A percentile compares a stretch with the other conserved stretches of the same genome.
Conservation (phyloP, 2,329 filamentous ascomycete genomes). For the Aaosphaeria arxii region DNA sequence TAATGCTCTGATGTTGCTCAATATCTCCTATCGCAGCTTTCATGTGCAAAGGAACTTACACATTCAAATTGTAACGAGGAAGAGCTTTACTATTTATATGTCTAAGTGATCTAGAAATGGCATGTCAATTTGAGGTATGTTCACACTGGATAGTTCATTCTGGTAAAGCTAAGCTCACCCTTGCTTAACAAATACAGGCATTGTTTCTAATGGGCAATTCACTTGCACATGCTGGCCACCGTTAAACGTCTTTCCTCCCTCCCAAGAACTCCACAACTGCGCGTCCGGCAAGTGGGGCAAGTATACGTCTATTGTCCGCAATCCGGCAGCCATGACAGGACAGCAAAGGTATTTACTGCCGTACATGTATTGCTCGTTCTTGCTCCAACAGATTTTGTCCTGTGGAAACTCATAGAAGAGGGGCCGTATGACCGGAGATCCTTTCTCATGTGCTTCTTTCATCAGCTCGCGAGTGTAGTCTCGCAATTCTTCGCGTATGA, state of each 20-base stretch:
- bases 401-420: constrained; percentile 63
- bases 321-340: constrained; percentile 53
- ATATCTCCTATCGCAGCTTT: no score
- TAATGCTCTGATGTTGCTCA: no score
- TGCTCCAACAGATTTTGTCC: constrained; percentile 53
- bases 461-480: constrained; percentile 59
- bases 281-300: not conserved
- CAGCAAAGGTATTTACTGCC: constrained; percentile 58
- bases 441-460: constrained; percentile 58
- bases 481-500: constrained; percentile 56
- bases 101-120: no score
- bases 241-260: not conserved
- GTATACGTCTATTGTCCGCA: constrained; percentile 32
- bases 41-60: no score
- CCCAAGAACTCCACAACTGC: not conserved
- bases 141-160: no score
- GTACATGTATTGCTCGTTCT: constrained; percentile 64
- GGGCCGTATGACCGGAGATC: constrained; percentile 60
- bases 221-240: not conserved
- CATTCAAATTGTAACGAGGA: no score
- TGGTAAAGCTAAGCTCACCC: no score
- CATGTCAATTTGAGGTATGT: no score
- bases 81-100: no score
- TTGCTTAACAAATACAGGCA: not conserved
- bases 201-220: not conserved